These are phyloP conservation scores for Trichoderma asperelloides DNA, from an alignment of 495 filamentous ascomycete genomes.

Conservation along the genomic window DNA sequence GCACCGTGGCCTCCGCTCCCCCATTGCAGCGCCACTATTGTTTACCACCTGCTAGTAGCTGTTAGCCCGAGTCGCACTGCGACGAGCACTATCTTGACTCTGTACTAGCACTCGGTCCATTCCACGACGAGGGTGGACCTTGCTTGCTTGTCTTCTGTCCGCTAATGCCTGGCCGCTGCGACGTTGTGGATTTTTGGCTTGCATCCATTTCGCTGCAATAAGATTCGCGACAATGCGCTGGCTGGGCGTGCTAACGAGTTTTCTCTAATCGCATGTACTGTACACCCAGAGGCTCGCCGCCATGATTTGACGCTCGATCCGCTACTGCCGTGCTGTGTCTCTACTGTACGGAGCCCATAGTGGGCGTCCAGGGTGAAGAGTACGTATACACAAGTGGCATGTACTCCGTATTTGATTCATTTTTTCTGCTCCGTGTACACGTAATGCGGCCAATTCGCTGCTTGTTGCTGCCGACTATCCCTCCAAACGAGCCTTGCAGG, in stretches of 20 bases:
- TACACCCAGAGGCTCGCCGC: neutral
- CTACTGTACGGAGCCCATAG: neutral
- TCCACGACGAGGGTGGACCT: too few species aligned
- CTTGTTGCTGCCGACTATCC: neutral
- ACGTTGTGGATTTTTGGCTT: neutral
- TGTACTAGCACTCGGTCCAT: too few species aligned
- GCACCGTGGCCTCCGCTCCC: neutral
- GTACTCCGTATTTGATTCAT: neutral
- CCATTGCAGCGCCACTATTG: neutral
- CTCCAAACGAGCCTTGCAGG: neutral
- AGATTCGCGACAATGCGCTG: neutral
- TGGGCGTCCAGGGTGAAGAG: neutral
- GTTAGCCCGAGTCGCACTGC: too few species aligned
- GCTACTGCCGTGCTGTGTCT: neutral
- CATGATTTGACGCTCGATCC: neutral
- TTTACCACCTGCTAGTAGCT: too few species aligned
- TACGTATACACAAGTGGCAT: neutral
- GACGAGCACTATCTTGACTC: too few species aligned
- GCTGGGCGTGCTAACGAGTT: neutral
- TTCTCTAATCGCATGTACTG: too few species aligned
- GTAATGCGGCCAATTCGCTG: neutral
- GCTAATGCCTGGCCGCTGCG: neutral
- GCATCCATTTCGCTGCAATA: neutral
- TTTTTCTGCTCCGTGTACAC: neutral
- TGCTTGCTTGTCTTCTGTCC: too few species aligned